These are phyloP conservation scores for Pichia paraexigua DNA, from an alignment of 805 yeast genomes.

Conservation along the genomic window DNA sequence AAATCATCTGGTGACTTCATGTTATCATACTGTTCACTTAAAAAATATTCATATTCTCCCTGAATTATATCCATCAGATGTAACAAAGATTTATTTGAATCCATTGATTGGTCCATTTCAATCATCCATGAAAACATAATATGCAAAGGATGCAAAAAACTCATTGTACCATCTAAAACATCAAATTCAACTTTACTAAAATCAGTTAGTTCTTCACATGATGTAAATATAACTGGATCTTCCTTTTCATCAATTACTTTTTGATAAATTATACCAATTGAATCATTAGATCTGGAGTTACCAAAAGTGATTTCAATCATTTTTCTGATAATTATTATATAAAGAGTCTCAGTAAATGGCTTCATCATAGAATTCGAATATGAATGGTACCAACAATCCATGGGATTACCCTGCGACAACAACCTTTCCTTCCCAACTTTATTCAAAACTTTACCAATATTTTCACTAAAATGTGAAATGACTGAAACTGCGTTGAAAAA, in stretches of 20 bases:
- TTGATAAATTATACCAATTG: background rate
- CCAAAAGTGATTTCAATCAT: constrained; percentile 13
- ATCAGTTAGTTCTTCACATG: constrained; percentile 17
- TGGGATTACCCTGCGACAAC: constrained; percentile 10
- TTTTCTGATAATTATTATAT: constrained; percentile 10
- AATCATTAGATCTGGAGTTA: constrained; percentile 7
- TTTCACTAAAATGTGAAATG: constrained; percentile 53
- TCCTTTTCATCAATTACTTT: constrained; percentile 20
- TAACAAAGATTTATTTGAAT: constrained; percentile 10
- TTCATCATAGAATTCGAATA: constrained; percentile 12
- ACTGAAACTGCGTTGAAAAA: constrained; percentile 64
- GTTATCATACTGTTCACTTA: constrained; percentile 2
- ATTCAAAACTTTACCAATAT: constrained; percentile 39
- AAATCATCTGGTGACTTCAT: constrained; percentile 1
- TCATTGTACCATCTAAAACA: constrained; percentile 42
- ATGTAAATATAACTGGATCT: constrained; percentile 13
- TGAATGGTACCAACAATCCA: constrained; percentile 14
- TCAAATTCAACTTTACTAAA: constrained; percentile 29
- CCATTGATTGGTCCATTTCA: constrained; percentile 36
- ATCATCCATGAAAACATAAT: constrained; percentile 64
- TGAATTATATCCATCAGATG: constrained; percentile 14
- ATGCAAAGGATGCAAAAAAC: constrained; percentile 77
- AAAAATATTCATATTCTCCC: constrained; percentile 14
- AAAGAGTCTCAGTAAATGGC: constrained; percentile 14
- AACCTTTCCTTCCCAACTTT: constrained; percentile 13